phyloP scores from a whole-genome alignment of 805 yeast species.

The Metschnikowia kunwiensis region DNA sequence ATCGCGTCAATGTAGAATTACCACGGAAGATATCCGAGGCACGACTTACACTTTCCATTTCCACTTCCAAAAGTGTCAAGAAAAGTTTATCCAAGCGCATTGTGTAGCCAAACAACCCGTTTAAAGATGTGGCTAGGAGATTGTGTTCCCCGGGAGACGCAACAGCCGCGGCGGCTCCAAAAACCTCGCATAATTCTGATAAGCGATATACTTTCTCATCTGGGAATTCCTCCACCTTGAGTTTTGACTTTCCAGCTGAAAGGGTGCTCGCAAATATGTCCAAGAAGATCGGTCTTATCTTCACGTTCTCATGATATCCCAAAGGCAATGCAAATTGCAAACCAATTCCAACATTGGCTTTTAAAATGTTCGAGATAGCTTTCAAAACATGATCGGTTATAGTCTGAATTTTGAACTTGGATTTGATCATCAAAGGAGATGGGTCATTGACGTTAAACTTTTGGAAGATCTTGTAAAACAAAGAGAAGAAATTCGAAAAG shows the following conservation, averaged over 20 bases:
- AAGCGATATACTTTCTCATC: conserved; percentile 25
- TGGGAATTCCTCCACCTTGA: conserved; percentile 25
- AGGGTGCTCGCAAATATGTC: conserved; percentile 71
- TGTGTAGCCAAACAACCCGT: conserved; percentile 48
- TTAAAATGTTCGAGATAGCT: conserved; percentile 65
- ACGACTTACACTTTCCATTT: conserved; percentile 56
- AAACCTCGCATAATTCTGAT: conserved; percentile 40
- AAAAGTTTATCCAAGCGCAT: conserved; percentile 44
- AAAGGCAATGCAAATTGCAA: conserved; percentile 71
- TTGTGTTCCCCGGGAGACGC: conserved; percentile 73
- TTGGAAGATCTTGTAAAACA: conserved; percentile 53
- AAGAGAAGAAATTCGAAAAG: conserved; percentile 67
- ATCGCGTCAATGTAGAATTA: conserved; percentile 77
- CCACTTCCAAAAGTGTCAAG: conserved; percentile 54
- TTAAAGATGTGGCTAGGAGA: conserved; percentile 62
- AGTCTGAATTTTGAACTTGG: conserved; percentile 51
- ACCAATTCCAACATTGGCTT: conserved; percentile 74
- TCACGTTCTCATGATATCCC: conserved; percentile 66
- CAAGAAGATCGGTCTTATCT: conserved; percentile 68
- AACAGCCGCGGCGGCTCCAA: conserved; percentile 52
- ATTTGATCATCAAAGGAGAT: conserved; percentile 19
- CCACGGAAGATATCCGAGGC: conserved; percentile 74
- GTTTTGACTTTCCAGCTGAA: conserved; percentile 33
- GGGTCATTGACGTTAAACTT: conserved; percentile 33
- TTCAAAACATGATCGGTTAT: conserved; percentile 62